A percentile compares a stretch with the other conserved stretches of the same genome.
These are phyloP conservation scores for Eucalyptus curtisii DNA, from an alignment of 345 rosid species.

Conservation along the genomic window DNA sequence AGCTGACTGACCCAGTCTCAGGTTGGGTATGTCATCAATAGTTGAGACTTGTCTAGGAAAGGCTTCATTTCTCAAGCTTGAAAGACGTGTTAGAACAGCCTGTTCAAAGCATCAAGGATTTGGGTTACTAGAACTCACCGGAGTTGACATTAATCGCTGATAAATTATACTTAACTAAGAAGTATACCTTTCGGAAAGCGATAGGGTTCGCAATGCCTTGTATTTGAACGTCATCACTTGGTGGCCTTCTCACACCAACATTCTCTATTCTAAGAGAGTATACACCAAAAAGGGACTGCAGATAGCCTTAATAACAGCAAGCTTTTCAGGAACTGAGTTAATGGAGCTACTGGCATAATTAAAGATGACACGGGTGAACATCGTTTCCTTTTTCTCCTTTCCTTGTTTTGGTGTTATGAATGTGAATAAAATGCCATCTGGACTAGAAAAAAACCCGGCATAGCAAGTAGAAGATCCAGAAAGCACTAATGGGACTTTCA, in stretches of 20 bases:
- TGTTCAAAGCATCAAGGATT: background rate
- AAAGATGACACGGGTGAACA: background rate
- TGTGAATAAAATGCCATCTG: background rate
- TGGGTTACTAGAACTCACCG: background rate
- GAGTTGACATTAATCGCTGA: background rate
- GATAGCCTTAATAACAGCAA: slow-evolving; percentile 26
- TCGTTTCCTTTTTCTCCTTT: background rate
- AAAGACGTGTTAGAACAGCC: slow-evolving; percentile 50
- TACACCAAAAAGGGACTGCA: slow-evolving; percentile 68
- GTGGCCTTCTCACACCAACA: slow-evolving; percentile 51
- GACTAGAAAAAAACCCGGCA: background rate
- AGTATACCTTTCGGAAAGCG: slow-evolving; percentile 52
- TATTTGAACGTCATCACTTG: slow-evolving; percentile 58
- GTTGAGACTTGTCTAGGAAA: slow-evolving; percentile 31
- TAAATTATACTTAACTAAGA: background rate
- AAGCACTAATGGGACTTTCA: background rate
- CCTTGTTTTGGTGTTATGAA: background rate
- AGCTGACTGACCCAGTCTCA: slow-evolving; percentile 20
- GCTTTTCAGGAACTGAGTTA: background rate
- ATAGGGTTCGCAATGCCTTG: slow-evolving; percentile 51
- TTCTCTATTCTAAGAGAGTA: slow-evolving; percentile 66
- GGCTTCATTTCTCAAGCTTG: slow-evolving; percentile 45
- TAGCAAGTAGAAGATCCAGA: background rate
- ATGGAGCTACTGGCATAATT: background rate
- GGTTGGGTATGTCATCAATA: slow-evolving; percentile 33